Conservation (phyloP, 805 yeast genomes). For the Yarrowia bubula region DNA sequence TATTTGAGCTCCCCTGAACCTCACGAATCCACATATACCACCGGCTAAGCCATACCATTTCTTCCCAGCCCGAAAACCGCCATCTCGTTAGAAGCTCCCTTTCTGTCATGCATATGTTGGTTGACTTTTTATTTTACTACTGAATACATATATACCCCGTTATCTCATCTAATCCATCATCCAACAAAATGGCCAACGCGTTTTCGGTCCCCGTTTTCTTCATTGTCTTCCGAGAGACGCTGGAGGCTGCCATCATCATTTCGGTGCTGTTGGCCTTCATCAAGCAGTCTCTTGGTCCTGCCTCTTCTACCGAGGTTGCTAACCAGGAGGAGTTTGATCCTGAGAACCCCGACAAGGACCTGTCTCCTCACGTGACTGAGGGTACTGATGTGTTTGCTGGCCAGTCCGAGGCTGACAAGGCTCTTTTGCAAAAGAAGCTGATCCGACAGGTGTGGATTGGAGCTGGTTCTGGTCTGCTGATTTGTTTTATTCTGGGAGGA, state of each 20-base stretch:
- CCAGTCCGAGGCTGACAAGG: constrained; percentile 7
- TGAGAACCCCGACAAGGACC: not conserved
- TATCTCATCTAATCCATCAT: constrained; percentile 20
- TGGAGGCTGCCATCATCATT: constrained; percentile 86
- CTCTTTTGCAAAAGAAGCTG: constrained; percentile 55
- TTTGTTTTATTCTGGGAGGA: constrained; percentile 84
- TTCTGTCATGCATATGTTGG: no score
- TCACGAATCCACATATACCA: no score
- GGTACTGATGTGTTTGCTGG: not conserved
- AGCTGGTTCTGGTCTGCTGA: constrained; percentile 62
- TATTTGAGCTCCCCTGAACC: no score
- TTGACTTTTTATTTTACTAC: not conserved
- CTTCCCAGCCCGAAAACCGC: no score
- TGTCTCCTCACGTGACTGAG: not conserved
- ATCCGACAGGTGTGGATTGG: constrained; percentile 88
- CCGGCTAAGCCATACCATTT: no score
- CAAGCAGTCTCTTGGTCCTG: constrained; percentile 66
- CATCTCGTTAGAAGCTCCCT: no score
- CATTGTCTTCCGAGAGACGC: constrained; percentile 85
- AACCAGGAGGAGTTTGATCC: not conserved
- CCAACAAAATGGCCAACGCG: constrained; percentile 41
- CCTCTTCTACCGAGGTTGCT: constrained; percentile 28
- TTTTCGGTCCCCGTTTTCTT: constrained; percentile 68
- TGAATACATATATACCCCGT: not conserved
- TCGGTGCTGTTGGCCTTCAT: constrained; percentile 87